Conservation (phyloP, 2,329 filamentous ascomycete genomes). For the Trichocomaceae sp. region DNA sequence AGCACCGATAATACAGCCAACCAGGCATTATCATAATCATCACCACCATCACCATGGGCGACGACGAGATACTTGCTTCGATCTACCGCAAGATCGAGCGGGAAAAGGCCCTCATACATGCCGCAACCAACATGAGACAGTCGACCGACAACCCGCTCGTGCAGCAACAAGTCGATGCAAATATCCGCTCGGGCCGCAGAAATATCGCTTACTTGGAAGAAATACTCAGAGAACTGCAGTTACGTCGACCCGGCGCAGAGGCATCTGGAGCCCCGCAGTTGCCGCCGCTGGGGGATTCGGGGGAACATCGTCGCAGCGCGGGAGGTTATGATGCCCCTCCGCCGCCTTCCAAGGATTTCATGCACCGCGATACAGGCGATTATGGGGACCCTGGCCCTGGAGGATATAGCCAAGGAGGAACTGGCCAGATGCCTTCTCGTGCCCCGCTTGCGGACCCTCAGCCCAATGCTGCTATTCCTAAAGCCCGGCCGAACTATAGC, state of each 20-base stretch:
- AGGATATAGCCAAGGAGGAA: constrained; percentile 54
- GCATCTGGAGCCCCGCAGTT: constrained; percentile 22
- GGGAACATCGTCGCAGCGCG: constrained; percentile 44
- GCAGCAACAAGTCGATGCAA: constrained; percentile 80
- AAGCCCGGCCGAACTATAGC: constrained; percentile 81
- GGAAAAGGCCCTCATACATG: constrained; percentile 90
- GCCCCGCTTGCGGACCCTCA: constrained; percentile 71
- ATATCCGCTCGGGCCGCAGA: constrained; percentile 86
- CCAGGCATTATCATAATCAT: constrained; percentile 36
- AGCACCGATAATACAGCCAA: background rate
- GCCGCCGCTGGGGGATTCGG: constrained; percentile 13
- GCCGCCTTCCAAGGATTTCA: constrained; percentile 68
- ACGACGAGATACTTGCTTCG: constrained; percentile 62
- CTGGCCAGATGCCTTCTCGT: constrained; percentile 71
- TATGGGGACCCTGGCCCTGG: constrained; percentile 53
- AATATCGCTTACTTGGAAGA: constrained; percentile 96
- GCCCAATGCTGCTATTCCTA: constrained; percentile 61
- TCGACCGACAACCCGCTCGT: constrained; percentile 92
- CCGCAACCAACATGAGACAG: constrained; percentile 89
- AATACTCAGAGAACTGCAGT: constrained; percentile 78
- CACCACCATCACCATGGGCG: constrained; percentile 47
- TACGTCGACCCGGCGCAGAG: constrained; percentile 58
- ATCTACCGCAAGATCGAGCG: constrained; percentile 97
- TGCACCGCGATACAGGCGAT: constrained; percentile 51
- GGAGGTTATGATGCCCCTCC: constrained; percentile 44